Evolutionary conservation across 2,329 filamentous ascomycete species (phyloP), one percentile per base, ranked within the genome.

Genomic region (Calonectria ilicicola): DNA sequence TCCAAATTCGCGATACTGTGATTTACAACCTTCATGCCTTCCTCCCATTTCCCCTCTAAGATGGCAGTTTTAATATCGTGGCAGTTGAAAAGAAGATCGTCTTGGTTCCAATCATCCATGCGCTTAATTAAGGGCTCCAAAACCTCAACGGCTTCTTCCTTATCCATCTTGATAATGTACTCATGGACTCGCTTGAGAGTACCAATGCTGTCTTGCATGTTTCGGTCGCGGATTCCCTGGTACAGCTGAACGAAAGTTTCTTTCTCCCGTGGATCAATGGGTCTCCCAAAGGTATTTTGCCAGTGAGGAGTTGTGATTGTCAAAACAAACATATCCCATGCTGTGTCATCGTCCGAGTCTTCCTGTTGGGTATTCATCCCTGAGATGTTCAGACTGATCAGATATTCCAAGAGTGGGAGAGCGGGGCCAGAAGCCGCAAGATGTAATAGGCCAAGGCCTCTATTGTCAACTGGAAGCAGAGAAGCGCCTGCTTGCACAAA

Each of bases 211-310:
- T 51, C 6, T 7, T 60, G 23, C 1, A 72, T 5, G 8, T 72
- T 72, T 35, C 65, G 47, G 6, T 72, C 23, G 15, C 65, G 64
- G 23, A 72, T 58, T 10, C 27, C 69, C 15, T 38, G 47, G 32
- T 64, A 64, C 5, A 68, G 27, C 17, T 49, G 10, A 5, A 49
- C 64, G 17, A 68, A 68, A 0, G 8, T 3, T 0, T 65, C 0
- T 47, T 68, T 40, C 35, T 72, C 38, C 1, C 26, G 14, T 2
- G 14, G 8, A 1, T 15, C 21, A 0, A 65, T 58, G 3, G 53
- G 35, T 42, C 56, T 29, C 9, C 27, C 38, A 21, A 44, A 26
- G 2, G 21, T n/a, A 29, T 10, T 40, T 23, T 35, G 14, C 29
- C 40, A 15, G 35, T 14, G 17, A 9, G 58, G 58, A 0, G n/a